Conservation (phyloP, 2,329 filamentous ascomycete species). For the Diaporthe amygdali region DNA sequence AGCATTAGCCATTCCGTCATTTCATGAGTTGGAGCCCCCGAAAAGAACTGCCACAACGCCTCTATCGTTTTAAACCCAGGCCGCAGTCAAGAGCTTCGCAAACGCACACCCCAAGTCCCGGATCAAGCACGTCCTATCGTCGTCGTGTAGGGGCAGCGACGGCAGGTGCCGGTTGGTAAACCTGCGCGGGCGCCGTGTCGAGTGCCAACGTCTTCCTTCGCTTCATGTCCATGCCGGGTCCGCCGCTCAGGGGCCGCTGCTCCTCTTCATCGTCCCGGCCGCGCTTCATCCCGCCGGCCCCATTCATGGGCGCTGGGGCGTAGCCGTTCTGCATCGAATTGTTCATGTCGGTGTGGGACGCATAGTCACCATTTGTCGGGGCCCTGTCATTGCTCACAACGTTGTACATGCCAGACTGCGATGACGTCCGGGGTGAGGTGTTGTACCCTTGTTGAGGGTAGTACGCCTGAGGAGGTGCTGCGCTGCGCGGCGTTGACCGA, state of each 20-base stretch:
- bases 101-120: neutral
- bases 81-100: conserved; percentile 7
- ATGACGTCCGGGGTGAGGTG: conserved; percentile 74
- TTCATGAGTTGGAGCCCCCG: conserved; percentile 13
- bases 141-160: conserved; percentile 30
- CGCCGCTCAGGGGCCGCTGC: conserved; percentile 34
- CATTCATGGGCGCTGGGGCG: conserved; percentile 69
- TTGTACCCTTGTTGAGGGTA: conserved; percentile 77
- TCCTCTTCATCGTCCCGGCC: conserved; percentile 51
- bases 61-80: conserved; percentile 20
- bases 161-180: conserved; percentile 35
- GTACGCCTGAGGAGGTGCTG: conserved; percentile 72
- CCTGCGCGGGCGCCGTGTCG: conserved; percentile 38
- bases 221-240: conserved; percentile 38
- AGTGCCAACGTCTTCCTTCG: conserved; percentile 39
- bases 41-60: conserved; percentile 25
- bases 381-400: conserved; percentile 83
- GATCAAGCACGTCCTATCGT: conserved; percentile 1
- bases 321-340: conserved; percentile 66
- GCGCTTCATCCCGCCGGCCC: conserved; percentile 50
- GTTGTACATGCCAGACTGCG: conserved; percentile 85
- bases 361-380: conserved; percentile 73
- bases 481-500: conserved; percentile 83
- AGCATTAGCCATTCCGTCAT: conserved; percentile 26
- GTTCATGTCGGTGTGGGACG: conserved; percentile 65